Evolutionary conservation across 495 filamentous ascomycete genomes (phyloP).

Genomic region (Aspergillus haitiensis): DNA sequence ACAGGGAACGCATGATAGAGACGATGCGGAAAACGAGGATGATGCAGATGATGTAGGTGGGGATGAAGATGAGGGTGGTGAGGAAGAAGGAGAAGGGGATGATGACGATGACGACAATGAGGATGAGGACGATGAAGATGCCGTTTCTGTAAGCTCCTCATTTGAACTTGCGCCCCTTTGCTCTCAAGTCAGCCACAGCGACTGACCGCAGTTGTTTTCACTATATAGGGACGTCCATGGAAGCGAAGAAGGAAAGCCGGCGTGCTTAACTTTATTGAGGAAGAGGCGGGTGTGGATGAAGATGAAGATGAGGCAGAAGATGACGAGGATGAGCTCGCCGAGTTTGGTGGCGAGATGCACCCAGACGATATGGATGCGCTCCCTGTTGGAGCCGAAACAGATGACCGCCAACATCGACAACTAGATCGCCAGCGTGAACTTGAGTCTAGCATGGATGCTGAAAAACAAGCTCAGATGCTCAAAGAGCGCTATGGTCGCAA

Average conservation of each 20-base stretch:
- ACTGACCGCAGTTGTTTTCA: constrained; percentile 16
- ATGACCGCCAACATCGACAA: constrained; percentile 91
- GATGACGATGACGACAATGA: constrained; percentile 53
- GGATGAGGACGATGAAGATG: constrained; percentile 61
- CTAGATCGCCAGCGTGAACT: constrained; percentile 88
- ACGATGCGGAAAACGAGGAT: constrained; percentile 39
- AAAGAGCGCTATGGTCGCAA: constrained; percentile 79
- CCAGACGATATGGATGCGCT: constrained; percentile 84
- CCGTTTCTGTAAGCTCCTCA: constrained; percentile 49
- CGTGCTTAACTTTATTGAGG: constrained; percentile 84
- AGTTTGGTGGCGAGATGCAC: constrained; percentile 85
- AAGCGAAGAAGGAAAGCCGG: constrained; percentile 72
- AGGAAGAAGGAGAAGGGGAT: constrained; percentile 28
- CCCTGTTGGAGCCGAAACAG: constrained; percentile 73
- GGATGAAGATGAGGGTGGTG: constrained; percentile 31
- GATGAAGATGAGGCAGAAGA: constrained; percentile 92
- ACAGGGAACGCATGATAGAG: constrained; percentile 25
- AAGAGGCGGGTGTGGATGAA: constrained; percentile 93
- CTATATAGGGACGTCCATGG: constrained; percentile 63
- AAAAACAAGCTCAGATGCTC: constrained; percentile 85
- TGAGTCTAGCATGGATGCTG: constrained; percentile 81
- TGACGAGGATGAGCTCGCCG: constrained; percentile 78
- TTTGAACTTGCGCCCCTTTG: constrained; percentile 14
- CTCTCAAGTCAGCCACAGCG: not conserved
- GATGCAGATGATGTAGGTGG: constrained; percentile 47